Evolutionary conservation across 768 basidiomycete genomes (phyloP), one percentile per base, ranked within the genome.

Genomic region (Artomyces pyxidatus): DNA sequence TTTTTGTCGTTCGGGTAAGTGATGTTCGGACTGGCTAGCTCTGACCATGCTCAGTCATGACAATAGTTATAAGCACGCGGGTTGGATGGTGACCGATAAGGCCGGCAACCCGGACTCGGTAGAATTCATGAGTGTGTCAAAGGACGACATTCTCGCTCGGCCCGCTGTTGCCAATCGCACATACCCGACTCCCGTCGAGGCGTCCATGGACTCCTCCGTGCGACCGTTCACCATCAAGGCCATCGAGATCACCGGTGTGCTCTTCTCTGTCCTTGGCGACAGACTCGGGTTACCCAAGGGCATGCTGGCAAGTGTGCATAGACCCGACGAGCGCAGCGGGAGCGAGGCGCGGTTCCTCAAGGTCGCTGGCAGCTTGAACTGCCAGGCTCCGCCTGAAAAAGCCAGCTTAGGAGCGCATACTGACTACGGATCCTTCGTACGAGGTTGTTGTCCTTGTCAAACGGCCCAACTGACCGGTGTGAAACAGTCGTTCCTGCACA

Each of bases 361-460:
- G 3, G 45, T 59, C 59, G 12, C 57, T 60, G 2, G 29, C 26
- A 62, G 83, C 30, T 77, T 83, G 30, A 14, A 30, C 37, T 29
- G 47, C 28, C 48, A 37, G 10, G 11, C 44, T 6, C n/a, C 47
- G 14, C 29, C 26, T 29, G 42, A 48, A 5, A 47, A 41, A 26
- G 47, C 39, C 6, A 25, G 35, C 19, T 27, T 52, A 23, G 47
- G 50, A 8, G 52, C 44, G 21, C 48, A 54, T 25, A 49, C 56
- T 4, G 53, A 57, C 23, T 49, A 51, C 25, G 52, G 53, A 5
- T 51, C 55, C 11, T n/a, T 53, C 76, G 79, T 81, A n/a, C 21
- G 71, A 58, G 81, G 79, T 28, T 81, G 80, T 2, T 80, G 81
- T n/a, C n/a, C n/a, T n/a, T n/a, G n/a, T n/a, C n/a, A n/a, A n/a